Evolutionary conservation across 305 asterid genomes (phyloP), one percentile per base, ranked within the genome.

Genomic region (Fraxinus sp.): DNA sequence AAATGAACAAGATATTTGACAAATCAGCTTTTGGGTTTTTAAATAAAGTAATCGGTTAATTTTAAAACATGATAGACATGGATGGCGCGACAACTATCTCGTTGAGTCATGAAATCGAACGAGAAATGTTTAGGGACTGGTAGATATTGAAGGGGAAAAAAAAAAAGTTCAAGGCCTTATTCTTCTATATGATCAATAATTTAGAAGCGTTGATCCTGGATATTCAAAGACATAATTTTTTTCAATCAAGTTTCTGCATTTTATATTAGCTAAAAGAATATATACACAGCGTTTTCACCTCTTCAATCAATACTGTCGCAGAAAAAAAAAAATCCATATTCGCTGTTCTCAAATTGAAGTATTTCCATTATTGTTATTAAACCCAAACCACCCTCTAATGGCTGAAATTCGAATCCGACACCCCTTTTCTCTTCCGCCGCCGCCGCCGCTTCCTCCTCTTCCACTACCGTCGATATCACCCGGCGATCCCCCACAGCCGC

Each of bases 341-440:
- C 80, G 14, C 37, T 22, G 44, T 39, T 76, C 49, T 52, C 66
- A 22, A 84, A 49, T 36, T 36, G 22, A 14, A 14, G 74, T 66
- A 79, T 57, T 57, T 36, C 28, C 52, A 20, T 49, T 64, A 10
- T 30, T 44, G 24, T n/a, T 68, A 24, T 20, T 11, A 28, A 18
- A 7, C 81, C 4, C 64, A 16, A 11, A 4, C 83, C 81, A 83
- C 74, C 80, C 20, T 30, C 72, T 73, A 24, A 92, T 90, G 97
- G 89, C 79, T 18, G 94, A 90, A 46, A 83, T 84, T 80, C 92
- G 88, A 86, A 81, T 88, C 78, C 91, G 87, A 80, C 93, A 83
- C 18, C 88, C 89, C 0, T 88, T 89, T 76, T 86, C 90, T 84
- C 94, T 90, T 72, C 92, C 95, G 6, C 90, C 94, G 0, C 92